Conservation (phyloP, 257 asterid genomes). For the Craterostigma plantagineum region DNA sequence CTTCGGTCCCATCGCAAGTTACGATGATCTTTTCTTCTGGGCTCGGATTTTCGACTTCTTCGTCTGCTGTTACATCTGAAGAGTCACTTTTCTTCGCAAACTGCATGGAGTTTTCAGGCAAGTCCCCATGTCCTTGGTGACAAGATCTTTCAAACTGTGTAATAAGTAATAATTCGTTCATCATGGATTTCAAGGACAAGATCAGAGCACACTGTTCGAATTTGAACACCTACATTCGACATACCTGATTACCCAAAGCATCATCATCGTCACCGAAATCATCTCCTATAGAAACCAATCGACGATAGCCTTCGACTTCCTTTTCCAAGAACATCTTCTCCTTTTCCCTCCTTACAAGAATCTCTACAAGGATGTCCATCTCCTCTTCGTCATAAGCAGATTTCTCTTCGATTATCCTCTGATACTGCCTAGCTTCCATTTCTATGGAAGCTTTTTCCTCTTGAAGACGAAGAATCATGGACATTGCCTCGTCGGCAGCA, state of each 20-base stretch:
- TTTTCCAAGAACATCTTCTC: constrained; percentile 65
- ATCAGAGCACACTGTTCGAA: no score
- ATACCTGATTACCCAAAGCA: background rate
- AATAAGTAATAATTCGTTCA: constrained; percentile 11
- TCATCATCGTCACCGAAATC: constrained; percentile 1
- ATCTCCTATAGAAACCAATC: constrained; percentile 20
- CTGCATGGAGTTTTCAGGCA: constrained; percentile 2
- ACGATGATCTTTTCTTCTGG: constrained; percentile 13
- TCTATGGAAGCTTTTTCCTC: constrained; percentile 70
- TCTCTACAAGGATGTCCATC: constrained; percentile 69
- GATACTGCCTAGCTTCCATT: constrained; percentile 86
- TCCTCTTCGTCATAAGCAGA: constrained; percentile 77
- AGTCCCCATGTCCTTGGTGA: no score
- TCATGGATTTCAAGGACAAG: no score
- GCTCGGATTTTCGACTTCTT: constrained; percentile 12
- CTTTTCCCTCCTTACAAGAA: constrained; percentile 51
- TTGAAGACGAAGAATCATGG: constrained; percentile 91
- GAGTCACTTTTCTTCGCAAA: constrained; percentile 6
- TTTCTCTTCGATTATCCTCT: constrained; percentile 70
- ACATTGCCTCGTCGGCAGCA: constrained; percentile 99
- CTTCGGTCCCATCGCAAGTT: constrained; percentile 15
- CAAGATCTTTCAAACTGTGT: constrained; percentile 8
- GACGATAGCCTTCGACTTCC: constrained; percentile 56
- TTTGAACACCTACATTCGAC: no score
- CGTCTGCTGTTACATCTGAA: no score